Evolutionary conservation across 2,329 filamentous ascomycete species (phyloP), one percentile per base, ranked within the genome.

Genomic region (Claviceps quebecensis): DNA sequence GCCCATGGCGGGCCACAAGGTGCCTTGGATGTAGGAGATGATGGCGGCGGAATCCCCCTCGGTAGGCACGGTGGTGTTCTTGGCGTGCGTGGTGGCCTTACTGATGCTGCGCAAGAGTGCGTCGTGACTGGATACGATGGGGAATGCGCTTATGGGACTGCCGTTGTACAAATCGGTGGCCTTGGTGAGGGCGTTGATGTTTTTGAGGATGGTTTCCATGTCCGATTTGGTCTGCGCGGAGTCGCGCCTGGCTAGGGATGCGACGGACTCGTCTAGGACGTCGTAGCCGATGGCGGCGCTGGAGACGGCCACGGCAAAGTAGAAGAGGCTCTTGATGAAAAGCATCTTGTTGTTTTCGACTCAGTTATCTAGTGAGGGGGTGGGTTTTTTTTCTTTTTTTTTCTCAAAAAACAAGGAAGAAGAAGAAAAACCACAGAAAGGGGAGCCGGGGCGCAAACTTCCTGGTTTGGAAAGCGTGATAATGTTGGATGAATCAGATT

Each of bases 311-410:
- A 45, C 48, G 43, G 52, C 48, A 16, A 53, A 48, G 40, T 48
- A 45, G 48, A 53, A 9, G 19, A 53, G n/a, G 52, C 45, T 50
- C 45, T 50, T 53, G 52, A 51, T 9, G 48, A 40, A 53, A 17
- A 47, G 48, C 52, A 53, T 53, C 34, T 22, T 29, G 8, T 47
- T 17, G 5, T 40, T 38, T n/a, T n/a, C 8, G 9, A 7, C 8
- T 29, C 26, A 9, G 7, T 29, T 6, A 6, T 23, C 23, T 23
- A 5, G 26, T 29, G 26, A 29, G 7, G 7, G 8, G 7, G 19
- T 19, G 19, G 5, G 5, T 23, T 23, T 5, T 23, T 23, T 23
- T 23, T n/a, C n/a, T 9, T 29, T 29, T 29, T 29, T 9, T 29
- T 9, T 8, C 8, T 29, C 1, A 9, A 29, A 8, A 29, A 29